phyloP scores from a whole-genome alignment of 805 yeast genomes.

The Yamadazyma insecticola region DNA sequence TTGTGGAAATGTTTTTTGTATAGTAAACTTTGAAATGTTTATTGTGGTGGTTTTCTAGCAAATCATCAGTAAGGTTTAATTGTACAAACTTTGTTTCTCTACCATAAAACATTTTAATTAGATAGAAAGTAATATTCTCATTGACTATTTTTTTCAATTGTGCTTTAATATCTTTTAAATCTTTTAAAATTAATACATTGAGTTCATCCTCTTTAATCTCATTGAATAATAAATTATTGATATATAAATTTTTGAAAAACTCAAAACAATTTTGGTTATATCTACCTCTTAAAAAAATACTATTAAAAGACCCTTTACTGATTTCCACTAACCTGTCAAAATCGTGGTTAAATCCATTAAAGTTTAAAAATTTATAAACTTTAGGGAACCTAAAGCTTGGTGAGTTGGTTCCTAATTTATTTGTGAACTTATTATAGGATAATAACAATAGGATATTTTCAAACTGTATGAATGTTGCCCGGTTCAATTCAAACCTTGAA shows the following conservation, averaged over 20 bases:
- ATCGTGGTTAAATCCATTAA: not conserved
- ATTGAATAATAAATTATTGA: too few species aligned
- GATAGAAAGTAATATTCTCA: not conserved
- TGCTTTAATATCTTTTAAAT: not conserved
- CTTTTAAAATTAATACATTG: not conserved
- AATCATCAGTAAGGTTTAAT: too few species aligned
- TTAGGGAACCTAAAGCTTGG: constrained; percentile 22
- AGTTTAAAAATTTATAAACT: constrained; percentile 16
- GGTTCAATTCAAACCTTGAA: constrained; percentile 9
- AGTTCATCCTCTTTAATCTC: not conserved
- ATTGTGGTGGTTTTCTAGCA: too few species aligned
- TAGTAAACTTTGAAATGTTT: not conserved
- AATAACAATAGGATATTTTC: constrained; percentile 16
- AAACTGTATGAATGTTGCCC: constrained; percentile 11
- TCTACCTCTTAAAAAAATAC: not conserved
- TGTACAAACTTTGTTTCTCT: not conserved
- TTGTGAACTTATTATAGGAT: constrained; percentile 2
- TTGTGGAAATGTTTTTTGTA: not conserved
- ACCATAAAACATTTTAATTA: not conserved
- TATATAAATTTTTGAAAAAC: not conserved
- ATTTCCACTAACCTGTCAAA: not conserved
- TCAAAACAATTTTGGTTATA: not conserved
- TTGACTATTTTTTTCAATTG: not conserved
- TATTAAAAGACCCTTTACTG: not conserved
- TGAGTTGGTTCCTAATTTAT: constrained; percentile 15